These are phyloP conservation scores for Poronia punctata DNA, from an alignment of 495 filamentous ascomycete species.

Conservation along the genomic window DNA sequence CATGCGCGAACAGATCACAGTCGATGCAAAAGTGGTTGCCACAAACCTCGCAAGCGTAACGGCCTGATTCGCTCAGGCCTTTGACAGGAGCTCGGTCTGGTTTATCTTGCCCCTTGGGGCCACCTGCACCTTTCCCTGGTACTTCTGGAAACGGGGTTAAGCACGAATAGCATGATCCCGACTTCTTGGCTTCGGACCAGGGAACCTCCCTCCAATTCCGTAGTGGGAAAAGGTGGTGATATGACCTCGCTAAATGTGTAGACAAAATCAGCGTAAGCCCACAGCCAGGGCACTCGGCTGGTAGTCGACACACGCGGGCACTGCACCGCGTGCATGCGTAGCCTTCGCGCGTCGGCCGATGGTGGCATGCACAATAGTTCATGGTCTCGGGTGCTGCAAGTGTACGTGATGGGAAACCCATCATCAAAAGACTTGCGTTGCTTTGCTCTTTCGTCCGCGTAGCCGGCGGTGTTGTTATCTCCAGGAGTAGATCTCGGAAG, in stretches of 20 bases:
- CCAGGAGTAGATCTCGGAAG: constrained; percentile 82
- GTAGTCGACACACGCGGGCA: constrained; percentile 83
- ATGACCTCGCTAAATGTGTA: constrained; percentile 91
- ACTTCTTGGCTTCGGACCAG: constrained; percentile 60
- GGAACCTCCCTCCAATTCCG: constrained; percentile 84
- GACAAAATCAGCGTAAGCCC: constrained; percentile 88
- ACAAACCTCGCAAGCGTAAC: constrained; percentile 84
- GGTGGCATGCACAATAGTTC: constrained; percentile 83
- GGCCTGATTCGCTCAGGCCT: constrained; percentile 75
- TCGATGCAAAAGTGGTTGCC: constrained; percentile 92
- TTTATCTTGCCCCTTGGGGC: constrained; percentile 17
- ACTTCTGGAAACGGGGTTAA: constrained; percentile 42
- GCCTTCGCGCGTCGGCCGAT: constrained; percentile 73
- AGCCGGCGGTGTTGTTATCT: constrained; percentile 80
- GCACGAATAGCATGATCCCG: constrained; percentile 48
- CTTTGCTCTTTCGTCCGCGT: constrained; percentile 61
- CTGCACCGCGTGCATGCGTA: constrained; percentile 87
- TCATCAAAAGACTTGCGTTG: constrained; percentile 79
- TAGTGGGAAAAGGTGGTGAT: constrained; percentile 93
- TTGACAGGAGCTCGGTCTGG: constrained; percentile 46
- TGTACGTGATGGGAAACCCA: constrained; percentile 96
- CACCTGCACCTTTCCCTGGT: constrained; percentile 15
- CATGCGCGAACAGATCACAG: constrained; percentile 91
- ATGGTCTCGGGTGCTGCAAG: constrained; percentile 60
- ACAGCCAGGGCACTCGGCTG: constrained; percentile 87